phyloP scores from a whole-genome alignment of 768 basidiomycete species.

The Leccinum subgranulosum region DNA sequence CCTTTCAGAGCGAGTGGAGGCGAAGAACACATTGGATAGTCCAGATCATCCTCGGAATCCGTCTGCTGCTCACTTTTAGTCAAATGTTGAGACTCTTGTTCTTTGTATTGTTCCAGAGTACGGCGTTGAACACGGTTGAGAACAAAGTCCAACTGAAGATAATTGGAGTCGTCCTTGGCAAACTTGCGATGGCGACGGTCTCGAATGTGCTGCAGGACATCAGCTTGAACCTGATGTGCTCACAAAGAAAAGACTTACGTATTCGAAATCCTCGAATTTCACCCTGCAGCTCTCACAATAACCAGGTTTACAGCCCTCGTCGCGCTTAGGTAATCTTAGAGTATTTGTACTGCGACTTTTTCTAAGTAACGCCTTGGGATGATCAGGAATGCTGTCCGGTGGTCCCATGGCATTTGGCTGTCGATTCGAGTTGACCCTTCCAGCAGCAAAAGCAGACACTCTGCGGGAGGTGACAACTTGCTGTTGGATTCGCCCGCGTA shows the following conservation, averaged over 20 bases:
- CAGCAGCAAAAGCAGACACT: constrained; percentile 31
- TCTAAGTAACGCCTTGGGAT: constrained; percentile 47
- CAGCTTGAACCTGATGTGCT: not conserved
- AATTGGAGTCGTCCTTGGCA: constrained; percentile 75
- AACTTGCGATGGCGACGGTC: constrained; percentile 79
- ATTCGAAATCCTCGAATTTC: constrained; percentile 85
- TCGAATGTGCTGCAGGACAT: constrained; percentile 58
- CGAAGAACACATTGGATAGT: constrained; percentile 21
- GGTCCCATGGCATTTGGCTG: constrained; percentile 59
- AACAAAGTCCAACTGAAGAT: constrained; percentile 71
- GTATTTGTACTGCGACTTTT: constrained; percentile 84
- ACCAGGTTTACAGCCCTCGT: constrained; percentile 88
- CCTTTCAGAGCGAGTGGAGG: constrained; percentile 4
- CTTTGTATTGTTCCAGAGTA: constrained; percentile 26
- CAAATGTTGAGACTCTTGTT: constrained; percentile 23
- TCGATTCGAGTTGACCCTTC: constrained; percentile 26
- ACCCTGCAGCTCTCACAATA: constrained; percentile 96
- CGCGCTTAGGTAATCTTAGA: constrained; percentile 67
- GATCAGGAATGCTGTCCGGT: constrained; percentile 55
- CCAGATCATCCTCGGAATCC: constrained; percentile 15
- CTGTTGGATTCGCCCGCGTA: constrained; percentile 56
- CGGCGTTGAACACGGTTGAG: constrained; percentile 59
- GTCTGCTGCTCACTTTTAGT: constrained; percentile 6
- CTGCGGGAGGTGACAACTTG: constrained; percentile 69
- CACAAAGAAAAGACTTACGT: constrained; percentile 41